Evolutionary conservation across 2,329 filamentous ascomycete genomes (phyloP).

Genomic region (Fusarium nematophilum): DNA sequence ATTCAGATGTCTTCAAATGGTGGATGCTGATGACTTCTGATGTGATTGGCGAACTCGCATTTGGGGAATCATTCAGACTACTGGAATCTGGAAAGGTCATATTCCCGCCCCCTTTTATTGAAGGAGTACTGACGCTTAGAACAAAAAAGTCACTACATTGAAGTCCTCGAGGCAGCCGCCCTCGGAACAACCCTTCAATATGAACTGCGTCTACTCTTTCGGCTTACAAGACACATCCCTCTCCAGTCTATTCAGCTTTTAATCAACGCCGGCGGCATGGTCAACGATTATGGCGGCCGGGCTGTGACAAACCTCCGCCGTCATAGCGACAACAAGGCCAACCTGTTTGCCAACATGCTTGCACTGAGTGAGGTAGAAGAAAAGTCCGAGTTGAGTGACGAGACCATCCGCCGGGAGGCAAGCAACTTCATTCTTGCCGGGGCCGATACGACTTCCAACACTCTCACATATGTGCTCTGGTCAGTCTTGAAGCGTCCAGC

Average conservation of each 20-base stretch:
- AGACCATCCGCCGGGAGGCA: slow-evolving; percentile 40
- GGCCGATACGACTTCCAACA: slow-evolving; percentile 61
- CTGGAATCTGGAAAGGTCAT: not conserved
- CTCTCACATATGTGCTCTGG: slow-evolving; percentile 60
- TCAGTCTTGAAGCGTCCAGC: too few relatives aligned
- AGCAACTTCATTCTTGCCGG: slow-evolving; percentile 59
- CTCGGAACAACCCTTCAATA: not conserved
- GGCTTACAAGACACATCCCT: not conserved
- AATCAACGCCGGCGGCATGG: not conserved
- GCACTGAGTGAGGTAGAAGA: not conserved
- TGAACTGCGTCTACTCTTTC: not conserved
- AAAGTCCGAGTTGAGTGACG: not conserved
- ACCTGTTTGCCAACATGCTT: slow-evolving; percentile 1
- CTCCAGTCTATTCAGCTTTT: not conserved
- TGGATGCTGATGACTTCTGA: not conserved
- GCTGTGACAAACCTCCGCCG: too few relatives aligned
- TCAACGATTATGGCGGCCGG: too few relatives aligned
- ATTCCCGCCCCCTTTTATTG: too few relatives aligned
- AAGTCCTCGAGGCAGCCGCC: not conserved
- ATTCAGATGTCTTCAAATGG: not conserved
- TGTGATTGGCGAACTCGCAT: not conserved
- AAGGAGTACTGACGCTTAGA: not conserved
- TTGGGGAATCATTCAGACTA: not conserved
- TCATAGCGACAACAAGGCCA: not conserved
- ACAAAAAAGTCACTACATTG: not conserved